Percentiles rank a stretch among this genome's conserved stretches.
phyloP scores from a whole-genome alignment of 768 basidiomycete genomes.

The Rhodocollybia butyracea region DNA sequence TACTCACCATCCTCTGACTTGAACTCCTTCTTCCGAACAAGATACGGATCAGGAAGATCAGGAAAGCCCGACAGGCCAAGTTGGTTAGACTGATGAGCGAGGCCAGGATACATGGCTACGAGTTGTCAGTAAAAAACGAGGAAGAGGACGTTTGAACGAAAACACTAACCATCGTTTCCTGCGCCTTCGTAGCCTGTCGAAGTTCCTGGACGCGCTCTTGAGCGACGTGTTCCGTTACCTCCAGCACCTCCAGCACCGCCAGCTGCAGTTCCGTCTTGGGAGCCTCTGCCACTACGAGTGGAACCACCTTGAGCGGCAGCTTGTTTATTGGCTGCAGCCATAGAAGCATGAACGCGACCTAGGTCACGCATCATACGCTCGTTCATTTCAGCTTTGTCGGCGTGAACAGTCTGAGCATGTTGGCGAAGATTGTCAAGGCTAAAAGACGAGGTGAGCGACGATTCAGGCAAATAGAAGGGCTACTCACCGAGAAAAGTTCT shows the following conservation, averaged over 20 bases:
- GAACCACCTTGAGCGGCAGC: constrained; percentile 9
- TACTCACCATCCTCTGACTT: not conserved
- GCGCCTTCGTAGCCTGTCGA: constrained; percentile 68
- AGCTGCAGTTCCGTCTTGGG: constrained; percentile 4
- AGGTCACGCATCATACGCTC: constrained; percentile 91
- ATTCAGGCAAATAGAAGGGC: not conserved
- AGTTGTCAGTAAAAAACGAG: not conserved
- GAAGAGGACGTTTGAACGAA: not conserved
- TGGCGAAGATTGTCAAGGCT: constrained; percentile 96
- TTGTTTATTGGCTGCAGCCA: constrained; percentile 57
- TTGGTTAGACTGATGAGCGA: not conserved
- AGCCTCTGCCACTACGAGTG: constrained; percentile 1
- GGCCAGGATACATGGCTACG: constrained; percentile 3
- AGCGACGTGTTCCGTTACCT: constrained; percentile 22
- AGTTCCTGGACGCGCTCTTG: constrained; percentile 58
- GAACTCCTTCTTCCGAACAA: constrained; percentile 5
- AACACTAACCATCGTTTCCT: not conserved
- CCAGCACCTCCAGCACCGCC: constrained; percentile 3
- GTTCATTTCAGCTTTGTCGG: constrained; percentile 89
- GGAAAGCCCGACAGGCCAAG: not conserved
- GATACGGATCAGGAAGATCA: constrained; percentile 4
- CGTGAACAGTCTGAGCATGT: constrained; percentile 95
- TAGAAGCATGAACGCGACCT: constrained; percentile 76
- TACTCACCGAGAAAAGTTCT: constrained; percentile 42
- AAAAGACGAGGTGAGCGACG: constrained; percentile 50